Conservation (phyloP, 768 basidiomycete species). For the Hypholoma fasciculare region DNA sequence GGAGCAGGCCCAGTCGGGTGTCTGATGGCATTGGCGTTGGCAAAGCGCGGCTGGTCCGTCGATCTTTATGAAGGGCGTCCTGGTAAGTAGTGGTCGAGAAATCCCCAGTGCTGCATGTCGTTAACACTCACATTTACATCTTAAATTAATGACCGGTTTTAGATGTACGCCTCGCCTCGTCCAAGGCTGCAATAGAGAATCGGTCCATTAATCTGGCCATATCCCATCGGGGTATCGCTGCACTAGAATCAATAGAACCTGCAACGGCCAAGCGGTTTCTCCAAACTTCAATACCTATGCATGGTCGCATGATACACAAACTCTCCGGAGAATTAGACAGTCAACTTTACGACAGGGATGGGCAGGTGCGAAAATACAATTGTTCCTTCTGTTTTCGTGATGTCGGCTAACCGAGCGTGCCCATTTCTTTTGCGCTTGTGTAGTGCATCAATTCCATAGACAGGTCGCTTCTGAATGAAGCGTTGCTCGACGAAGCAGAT, state of each 20-base stretch:
- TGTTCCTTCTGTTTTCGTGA: conserved; percentile 15
- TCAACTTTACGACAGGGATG: conserved; percentile 85
- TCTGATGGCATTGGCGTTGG: conserved; percentile 82
- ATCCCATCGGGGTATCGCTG: conserved; percentile 89
- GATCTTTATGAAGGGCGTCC: conserved; percentile 78
- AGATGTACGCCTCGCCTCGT: conserved; percentile 78
- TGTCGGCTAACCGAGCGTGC: conserved; percentile 7
- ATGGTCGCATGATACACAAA: conserved; percentile 93
- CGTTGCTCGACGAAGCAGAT: conserved; percentile 77
- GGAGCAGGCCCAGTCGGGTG: conserved; percentile 97
- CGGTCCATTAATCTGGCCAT: conserved; percentile 97
- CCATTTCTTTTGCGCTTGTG: conserved; percentile 17
- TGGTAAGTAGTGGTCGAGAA: conserved; percentile 42
- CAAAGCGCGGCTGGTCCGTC: conserved; percentile 85
- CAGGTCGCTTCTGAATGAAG: conserved; percentile 83
- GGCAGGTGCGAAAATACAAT: conserved; percentile 60
- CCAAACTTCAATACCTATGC: conserved; percentile 87
- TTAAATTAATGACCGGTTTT: conserved; percentile 12
- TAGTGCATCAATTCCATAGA: conserved; percentile 96
- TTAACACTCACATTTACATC: not conserved
- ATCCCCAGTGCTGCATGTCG: conserved; percentile 14
- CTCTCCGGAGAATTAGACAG: conserved; percentile 70
- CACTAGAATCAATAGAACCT: conserved; percentile 79
- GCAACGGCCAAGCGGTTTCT: conserved; percentile 69
- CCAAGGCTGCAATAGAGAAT: conserved; percentile 64